These are phyloP conservation scores for Senna siamea DNA, from an alignment of 306 rosid genomes.

Conservation along the genomic window DNA sequence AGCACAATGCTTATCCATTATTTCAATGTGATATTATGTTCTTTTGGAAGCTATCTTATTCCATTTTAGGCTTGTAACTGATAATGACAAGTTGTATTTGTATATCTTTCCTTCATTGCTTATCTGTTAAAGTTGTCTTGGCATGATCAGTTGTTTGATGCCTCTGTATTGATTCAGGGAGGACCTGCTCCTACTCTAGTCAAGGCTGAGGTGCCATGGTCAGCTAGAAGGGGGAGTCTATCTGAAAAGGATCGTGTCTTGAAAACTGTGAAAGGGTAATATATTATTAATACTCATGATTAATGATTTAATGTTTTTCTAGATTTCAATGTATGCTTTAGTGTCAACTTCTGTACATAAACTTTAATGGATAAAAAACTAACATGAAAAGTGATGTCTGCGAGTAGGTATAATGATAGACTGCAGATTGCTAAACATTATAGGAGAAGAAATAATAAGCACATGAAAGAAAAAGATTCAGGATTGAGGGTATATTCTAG, in stretches of 20 bases:
- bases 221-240: slow-evolving; percentile 78
- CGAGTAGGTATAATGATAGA: neutral
- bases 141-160: slow-evolving; percentile 4
- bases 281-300: neutral
- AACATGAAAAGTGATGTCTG: neutral
- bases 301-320: slow-evolving; percentile 2
- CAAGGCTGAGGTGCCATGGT: slow-evolving; percentile 98
- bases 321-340: neutral
- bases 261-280: slow-evolving; percentile 96
- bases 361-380: neutral
- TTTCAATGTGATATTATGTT: neutral
- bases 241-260: slow-evolving; percentile 92
- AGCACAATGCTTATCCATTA: neutral
- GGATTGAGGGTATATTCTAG: no score
- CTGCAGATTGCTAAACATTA: no score
- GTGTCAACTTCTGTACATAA: neutral
- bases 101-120: neutral
- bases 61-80: neutral
- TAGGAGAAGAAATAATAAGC: no score
- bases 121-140: neutral
- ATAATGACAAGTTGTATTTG: neutral
- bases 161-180: slow-evolving; percentile 56
- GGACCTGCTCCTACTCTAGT: slow-evolving; percentile 74
- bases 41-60: neutral
- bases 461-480: no score